Percentiles rank a stretch among this genome's conserved stretches.
phyloP scores from a whole-genome alignment of 179 eudicot genomes.

The Kewa caespitosa region DNA sequence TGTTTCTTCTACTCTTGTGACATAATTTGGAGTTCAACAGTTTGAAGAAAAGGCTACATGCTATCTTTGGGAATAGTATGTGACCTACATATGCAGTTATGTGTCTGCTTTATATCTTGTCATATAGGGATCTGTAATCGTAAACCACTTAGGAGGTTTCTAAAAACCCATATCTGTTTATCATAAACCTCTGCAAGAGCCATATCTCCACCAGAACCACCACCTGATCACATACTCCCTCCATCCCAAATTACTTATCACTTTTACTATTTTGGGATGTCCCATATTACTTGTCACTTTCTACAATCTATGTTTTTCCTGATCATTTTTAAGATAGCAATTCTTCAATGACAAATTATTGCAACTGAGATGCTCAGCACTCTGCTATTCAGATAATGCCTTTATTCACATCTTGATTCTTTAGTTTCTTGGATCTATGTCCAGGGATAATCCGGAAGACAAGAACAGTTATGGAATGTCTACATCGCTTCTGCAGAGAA shows the following conservation, averaged over 20 bases:
- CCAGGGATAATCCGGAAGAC: conserved; percentile 88
- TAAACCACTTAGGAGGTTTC: too few relatives aligned
- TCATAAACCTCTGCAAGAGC: too few relatives aligned
- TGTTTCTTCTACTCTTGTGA: not conserved
- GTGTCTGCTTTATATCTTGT: too few relatives aligned
- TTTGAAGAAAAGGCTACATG: not conserved
- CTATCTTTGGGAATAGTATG: not conserved
- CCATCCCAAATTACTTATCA: too few relatives aligned
- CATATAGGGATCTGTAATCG: too few relatives aligned
- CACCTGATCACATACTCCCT: too few relatives aligned
- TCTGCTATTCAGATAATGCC: conserved; percentile 9
- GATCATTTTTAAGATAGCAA: not conserved
- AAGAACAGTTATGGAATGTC: conserved; percentile 89
- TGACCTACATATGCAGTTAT: not conserved
- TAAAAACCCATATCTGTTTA: too few relatives aligned
- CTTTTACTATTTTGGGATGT: not conserved
- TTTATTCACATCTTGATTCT: not conserved
- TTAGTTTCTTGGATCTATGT: conserved; percentile 11
- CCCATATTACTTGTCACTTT: not conserved
- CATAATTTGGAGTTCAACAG: not conserved
- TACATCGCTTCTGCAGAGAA: conserved; percentile 92
- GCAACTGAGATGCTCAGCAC: not conserved
- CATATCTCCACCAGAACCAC: too few relatives aligned
- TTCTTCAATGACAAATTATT: not conserved
- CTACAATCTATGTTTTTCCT: not conserved